These are phyloP conservation scores for Vigna nakashimae DNA, from an alignment of 306 rosid genomes.

Conservation along the genomic window DNA sequence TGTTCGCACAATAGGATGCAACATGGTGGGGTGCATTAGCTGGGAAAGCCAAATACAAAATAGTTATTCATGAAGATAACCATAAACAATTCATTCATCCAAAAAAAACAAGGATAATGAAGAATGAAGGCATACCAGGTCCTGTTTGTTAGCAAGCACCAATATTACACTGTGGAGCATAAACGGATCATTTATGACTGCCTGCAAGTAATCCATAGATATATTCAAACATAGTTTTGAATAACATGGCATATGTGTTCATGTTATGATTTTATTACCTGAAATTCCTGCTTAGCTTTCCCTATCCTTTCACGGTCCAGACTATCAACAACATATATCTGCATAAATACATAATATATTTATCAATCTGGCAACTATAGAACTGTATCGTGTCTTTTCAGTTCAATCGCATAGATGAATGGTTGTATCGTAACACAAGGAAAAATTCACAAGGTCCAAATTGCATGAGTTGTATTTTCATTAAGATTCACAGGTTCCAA, in stretches of 20 bases:
- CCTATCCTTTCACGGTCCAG: constrained; percentile 92
- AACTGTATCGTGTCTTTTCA: neutral
- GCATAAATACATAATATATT: constrained; percentile 44
- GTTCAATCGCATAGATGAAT: constrained; percentile 11
- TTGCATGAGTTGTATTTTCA: constrained; percentile 16
- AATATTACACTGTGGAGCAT: constrained; percentile 97
- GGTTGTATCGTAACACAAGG: constrained; percentile 28
- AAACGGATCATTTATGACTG: constrained; percentile 94
- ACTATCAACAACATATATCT: constrained; percentile 96
- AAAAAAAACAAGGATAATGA: constrained; percentile 13
- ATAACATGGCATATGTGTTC: neutral
- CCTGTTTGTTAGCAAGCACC: constrained; percentile 98
- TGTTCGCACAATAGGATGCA: neutral
- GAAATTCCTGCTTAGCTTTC: constrained; percentile 93
- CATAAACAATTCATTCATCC: constrained; percentile 8
- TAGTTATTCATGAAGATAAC: constrained; percentile 13
- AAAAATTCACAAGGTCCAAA: neutral
- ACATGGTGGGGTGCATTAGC: neutral
- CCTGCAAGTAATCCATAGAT: constrained; percentile 66
- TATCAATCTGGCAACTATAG: neutral
- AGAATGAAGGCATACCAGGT: constrained; percentile 76
- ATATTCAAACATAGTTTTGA: constrained; percentile 40
- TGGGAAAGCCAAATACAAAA: neutral
- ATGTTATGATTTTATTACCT: constrained; percentile 55
- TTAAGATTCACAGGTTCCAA: neutral